Evolutionary conservation across 179 eudicot genomes (phyloP), one percentile per base, ranked within the genome.

Genomic region (Monotropa hypopitys): DNA sequence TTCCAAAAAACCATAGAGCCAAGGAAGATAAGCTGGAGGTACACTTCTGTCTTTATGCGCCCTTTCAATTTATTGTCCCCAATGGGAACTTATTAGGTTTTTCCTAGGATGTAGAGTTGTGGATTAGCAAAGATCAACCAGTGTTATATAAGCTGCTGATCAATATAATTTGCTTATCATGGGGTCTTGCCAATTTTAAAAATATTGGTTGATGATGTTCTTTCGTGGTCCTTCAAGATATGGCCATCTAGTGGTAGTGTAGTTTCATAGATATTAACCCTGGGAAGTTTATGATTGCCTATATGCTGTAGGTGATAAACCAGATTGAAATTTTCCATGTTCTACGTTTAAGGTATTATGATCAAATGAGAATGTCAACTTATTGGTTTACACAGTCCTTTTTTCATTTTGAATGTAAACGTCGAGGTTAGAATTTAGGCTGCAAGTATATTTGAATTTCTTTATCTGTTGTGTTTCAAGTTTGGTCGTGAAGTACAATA

Each of bases 21-120:
- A 93, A 90, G 81, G 93, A 93, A 82, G 98, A 93, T 81, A 93
- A 88, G 81, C 76, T 93, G 77, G 96, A 91, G 94, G 97, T 89
- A 81, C 32, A 76, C 69, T 42, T 8, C 13, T 38, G 11, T 21
- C 68, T 38, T 69, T 7, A 76, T 77, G 35, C 67, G 70, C 72
- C n/a, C 28, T 63, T 21, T n/a, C 65, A 30, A 42, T 73, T 76
- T 74, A 49, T 63, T 63, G 7, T 63, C 33, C 38, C 43, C 28
- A 18, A 21, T 67, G 71, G 46, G 46, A 35, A 18, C 70, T 35
- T 46, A 66, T 18, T 66, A 66, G 43, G 6, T 66, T 66, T 35
- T 35, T 66, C 70, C 70, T 66, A 66, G 45, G 70, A 66, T 38
- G 23, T 30, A 65, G 16, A 65, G 43, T 9, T 66, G 26, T 4